Evolutionary conservation across 306 rosid genomes (phyloP).

Genomic region (Quillaja saponaria): DNA sequence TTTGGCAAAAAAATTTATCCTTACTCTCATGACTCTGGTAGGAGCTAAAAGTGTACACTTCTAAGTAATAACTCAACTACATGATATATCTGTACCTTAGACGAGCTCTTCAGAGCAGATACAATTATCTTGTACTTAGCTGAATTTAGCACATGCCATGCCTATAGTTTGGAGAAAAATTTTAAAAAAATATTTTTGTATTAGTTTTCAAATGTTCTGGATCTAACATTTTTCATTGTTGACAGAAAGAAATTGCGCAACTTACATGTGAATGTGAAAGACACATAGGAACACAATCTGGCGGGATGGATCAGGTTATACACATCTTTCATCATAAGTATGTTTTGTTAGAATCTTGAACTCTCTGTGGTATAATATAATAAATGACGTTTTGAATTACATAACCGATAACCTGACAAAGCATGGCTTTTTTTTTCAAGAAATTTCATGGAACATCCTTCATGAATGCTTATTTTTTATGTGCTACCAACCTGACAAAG

Average conservation of each 20-base stretch:
- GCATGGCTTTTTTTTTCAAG: conserved; percentile 4
- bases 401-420: conserved; percentile 2
- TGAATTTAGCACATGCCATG: background rate
- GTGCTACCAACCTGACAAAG: no score
- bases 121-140: background rate
- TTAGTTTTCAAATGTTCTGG: no score
- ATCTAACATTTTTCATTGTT: conserved; percentile 39
- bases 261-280: conserved; percentile 91
- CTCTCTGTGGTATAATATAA: no score
- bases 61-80: background rate
- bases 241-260: conserved; percentile 92
- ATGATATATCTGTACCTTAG: conserved; percentile 5
- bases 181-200: no score
- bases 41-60: background rate
- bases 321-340: conserved; percentile 10
- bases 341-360: conserved; percentile 20
- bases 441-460: conserved; percentile 9
- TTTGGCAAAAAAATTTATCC: no score
- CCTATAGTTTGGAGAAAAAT: no score
- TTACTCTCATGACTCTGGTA: background rate
- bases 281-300: conserved; percentile 95
- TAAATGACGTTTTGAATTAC: no score
- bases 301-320: conserved; percentile 97
- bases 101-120: background rate
- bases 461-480: conserved; percentile 4